These are phyloP conservation scores for Trametes gibbosa DNA, from an alignment of 768 basidiomycete species.

Conservation along the genomic window DNA sequence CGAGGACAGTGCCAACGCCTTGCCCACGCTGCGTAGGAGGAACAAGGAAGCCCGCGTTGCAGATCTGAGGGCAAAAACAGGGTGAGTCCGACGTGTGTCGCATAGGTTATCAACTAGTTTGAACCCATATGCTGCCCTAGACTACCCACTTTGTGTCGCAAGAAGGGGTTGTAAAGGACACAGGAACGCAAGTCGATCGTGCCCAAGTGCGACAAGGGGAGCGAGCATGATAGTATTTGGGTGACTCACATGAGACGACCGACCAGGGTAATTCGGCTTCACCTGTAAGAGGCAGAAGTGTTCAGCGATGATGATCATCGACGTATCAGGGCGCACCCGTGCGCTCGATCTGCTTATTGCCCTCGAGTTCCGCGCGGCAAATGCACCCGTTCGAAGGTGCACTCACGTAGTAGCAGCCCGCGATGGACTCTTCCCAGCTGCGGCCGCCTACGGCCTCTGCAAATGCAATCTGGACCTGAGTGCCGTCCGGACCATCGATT, in stretches of 20 bases:
- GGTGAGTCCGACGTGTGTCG: no score
- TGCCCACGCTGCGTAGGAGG: slow-evolving; percentile 65
- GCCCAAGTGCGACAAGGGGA: not conserved
- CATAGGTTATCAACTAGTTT: no score
- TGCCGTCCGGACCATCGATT: slow-evolving; percentile 15
- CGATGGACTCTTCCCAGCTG: slow-evolving; percentile 66
- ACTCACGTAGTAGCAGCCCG: slow-evolving; percentile 77
- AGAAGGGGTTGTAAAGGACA: no score
- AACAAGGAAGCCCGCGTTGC: slow-evolving; percentile 83
- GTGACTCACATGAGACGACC: slow-evolving; percentile 80
- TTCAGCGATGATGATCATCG: slow-evolving; percentile 11
- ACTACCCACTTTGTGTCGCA: no score
- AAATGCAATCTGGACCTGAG: slow-evolving; percentile 30
- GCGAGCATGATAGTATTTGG: not conserved
- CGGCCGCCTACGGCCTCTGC: slow-evolving; percentile 47
- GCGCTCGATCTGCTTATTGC: not conserved
- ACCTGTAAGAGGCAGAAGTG: slow-evolving; percentile 39
- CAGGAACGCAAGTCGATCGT: slow-evolving; percentile 1
- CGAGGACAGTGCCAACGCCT: slow-evolving; percentile 70
- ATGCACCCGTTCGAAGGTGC: no score
- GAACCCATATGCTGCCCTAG: no score
- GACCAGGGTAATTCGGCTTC: slow-evolving; percentile 87
- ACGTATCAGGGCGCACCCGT: not conserved
- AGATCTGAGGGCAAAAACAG: slow-evolving; percentile 49
- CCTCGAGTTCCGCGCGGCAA: not conserved